Evolutionary conservation across 75 land plant genomes (phyloP), one percentile per base, ranked within the genome.

Genomic region (Adiantum capillusveneris): DNA sequence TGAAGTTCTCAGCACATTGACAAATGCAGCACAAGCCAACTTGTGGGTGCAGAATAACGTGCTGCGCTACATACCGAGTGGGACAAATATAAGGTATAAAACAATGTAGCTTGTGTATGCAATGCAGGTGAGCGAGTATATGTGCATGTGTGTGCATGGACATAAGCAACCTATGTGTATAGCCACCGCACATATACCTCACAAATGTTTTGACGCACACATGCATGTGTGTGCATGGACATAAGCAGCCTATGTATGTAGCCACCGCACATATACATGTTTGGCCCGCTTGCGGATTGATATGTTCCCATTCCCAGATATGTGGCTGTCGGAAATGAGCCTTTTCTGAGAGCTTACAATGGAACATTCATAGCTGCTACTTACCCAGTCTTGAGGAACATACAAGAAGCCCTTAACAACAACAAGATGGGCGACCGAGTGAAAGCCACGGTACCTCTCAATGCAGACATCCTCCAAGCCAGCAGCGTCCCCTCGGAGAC

Each of bases 281-380:
- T n/a, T n/a, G n/a, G n/a, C n/a, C n/a, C n/a, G n/a, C n/a, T n/a
- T n/a, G n/a, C n/a, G n/a, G n/a, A n/a, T n/a, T n/a, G n/a, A n/a
- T n/a, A n/a, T n/a, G n/a, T n/a, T n/a, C n/a, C n/a, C n/a, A n/a
- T n/a, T n/a, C n/a, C n/a, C 77, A 83, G 86, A 67, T 83, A 70
- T 54, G 83, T 83, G 16, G 86, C 86, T 11, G 86, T 83, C 17
- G 86, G 86, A 0, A 83, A 83, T 30, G 86, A 83, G 58, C 86
- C 86, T 9, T 83, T 83, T 42, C 67, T 80, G 11, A 11, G 28
- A 29, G 26, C 64, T 20, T 83, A 83, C 73, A 76, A 83, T 29
- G 74, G 71, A 20, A 46, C 66, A 14, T 83, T 64, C 45, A 20
- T 45, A 11, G 56, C 65, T 22, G 37, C 27, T 6, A 76, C 83